phyloP scores from a whole-genome alignment of 257 asterid species.

The Craterostigma plantagineum region DNA sequence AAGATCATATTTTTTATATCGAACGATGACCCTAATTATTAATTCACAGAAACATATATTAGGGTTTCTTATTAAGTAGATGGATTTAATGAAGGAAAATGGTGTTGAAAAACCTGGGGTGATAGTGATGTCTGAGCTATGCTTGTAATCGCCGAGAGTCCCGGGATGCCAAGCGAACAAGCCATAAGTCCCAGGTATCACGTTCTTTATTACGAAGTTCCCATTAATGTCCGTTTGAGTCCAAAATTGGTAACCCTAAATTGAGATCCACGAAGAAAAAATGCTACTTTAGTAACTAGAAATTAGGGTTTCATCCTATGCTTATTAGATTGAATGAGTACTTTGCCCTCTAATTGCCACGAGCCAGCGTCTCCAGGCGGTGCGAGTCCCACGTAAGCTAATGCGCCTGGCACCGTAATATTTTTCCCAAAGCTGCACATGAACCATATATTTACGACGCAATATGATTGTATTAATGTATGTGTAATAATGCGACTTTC shows the following conservation, averaged over 20 bases:
- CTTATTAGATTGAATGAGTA: slow-evolving; percentile 2
- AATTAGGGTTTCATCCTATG: neutral
- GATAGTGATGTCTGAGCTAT: slow-evolving; percentile 15
- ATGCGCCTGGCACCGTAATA: slow-evolving; percentile 12
- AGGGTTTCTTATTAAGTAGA: neutral
- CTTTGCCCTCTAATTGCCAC: slow-evolving; percentile 73
- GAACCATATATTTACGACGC: no score
- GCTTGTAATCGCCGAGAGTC: slow-evolving; percentile 40
- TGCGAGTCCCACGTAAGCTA: slow-evolving; percentile 56
- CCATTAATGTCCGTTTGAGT: slow-evolving; percentile 22
- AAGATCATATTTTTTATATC: slow-evolving; percentile 16
- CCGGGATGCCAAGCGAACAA: slow-evolving; percentile 40
- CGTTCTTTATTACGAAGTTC: slow-evolving; percentile 21
- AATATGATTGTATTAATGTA: no score
- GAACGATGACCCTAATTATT: neutral
- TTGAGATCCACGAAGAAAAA: neutral
- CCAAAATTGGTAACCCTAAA: slow-evolving; percentile 67
- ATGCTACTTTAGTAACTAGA: no score
- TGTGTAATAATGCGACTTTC: no score
- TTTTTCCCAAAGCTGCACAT: slow-evolving; percentile 22
- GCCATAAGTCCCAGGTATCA: slow-evolving; percentile 32
- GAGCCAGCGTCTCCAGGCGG: slow-evolving; percentile 36
- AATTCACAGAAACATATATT: neutral
- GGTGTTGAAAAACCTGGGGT: slow-evolving; percentile 8
- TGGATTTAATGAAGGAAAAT: neutral